Conservation (phyloP, 257 asterid species). For the Jacaranda mimosifolia region DNA sequence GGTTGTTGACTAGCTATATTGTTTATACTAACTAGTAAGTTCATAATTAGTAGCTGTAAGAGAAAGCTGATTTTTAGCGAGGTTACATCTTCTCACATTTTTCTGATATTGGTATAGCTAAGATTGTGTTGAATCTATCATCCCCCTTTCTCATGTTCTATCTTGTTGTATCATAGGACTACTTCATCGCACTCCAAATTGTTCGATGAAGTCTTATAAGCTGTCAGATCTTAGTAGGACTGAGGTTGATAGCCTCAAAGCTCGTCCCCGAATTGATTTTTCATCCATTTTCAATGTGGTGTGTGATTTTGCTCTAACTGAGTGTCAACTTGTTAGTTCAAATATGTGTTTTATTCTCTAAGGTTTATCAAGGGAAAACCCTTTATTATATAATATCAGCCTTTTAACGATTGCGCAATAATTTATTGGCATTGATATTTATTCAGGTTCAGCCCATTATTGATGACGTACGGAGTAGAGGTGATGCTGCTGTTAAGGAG, state of each 20-base stretch:
- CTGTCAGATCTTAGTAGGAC: constrained; percentile 75
- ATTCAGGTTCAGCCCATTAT: constrained; percentile 96
- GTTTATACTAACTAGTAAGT: not conserved
- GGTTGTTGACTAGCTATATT: not conserved
- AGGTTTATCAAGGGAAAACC: constrained; percentile 15
- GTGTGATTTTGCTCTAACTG: constrained; percentile 36
- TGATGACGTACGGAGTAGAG: constrained; percentile 82
- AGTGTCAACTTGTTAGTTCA: constrained; percentile 1
- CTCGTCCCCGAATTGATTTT: constrained; percentile 94
- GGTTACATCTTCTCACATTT: not conserved
- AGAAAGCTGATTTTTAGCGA: not conserved
- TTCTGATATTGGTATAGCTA: not conserved
- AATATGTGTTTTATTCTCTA: not conserved
- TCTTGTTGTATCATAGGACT: constrained; percentile 53
- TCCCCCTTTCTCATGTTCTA: constrained; percentile 12
- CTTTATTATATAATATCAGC: constrained; percentile 19
- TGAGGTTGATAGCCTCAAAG: constrained; percentile 84
- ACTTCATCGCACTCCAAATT: constrained; percentile 49
- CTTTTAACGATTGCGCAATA: not conserved
- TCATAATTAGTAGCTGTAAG: no score
- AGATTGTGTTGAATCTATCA: not conserved
- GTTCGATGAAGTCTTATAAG: constrained; percentile 88
- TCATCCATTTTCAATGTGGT: constrained; percentile 81
- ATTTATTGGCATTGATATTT: constrained; percentile 16
- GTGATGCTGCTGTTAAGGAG: constrained; percentile 96